Conservation (phyloP, 2,329 filamentous ascomycete species). For the Mycocentrospora acerina region DNA sequence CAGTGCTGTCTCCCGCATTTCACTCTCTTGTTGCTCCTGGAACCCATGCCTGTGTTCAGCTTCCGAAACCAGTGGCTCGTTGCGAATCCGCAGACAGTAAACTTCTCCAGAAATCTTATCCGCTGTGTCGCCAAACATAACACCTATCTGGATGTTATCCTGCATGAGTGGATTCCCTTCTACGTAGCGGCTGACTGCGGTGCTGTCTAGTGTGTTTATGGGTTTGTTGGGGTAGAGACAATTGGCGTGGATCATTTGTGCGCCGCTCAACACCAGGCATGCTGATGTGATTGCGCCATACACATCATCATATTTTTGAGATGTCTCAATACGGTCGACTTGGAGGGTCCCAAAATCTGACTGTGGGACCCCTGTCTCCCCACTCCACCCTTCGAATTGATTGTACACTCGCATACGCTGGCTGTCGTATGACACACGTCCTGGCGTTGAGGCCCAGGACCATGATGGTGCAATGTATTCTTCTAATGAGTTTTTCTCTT, state of each 20-base stretch:
- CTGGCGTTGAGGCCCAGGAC: constrained; percentile 5
- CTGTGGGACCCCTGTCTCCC: not conserved
- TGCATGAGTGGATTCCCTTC: not conserved
- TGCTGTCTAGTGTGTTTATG: too few species aligned
- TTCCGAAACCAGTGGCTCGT: not conserved
- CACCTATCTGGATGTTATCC: not conserved
- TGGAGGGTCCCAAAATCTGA: not conserved
- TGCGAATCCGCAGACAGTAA: not conserved
- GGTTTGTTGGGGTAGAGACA: too few species aligned
- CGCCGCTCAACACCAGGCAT: not conserved
- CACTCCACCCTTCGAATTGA: not conserved
- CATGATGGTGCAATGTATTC: constrained; percentile 1
- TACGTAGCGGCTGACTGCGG: too few species aligned
- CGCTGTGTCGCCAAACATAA: constrained; percentile 1
- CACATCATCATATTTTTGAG: not conserved
- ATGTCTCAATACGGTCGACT: not conserved
- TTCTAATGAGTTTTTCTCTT: not conserved
- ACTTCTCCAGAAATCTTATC: not conserved
- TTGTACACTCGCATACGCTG: not conserved
- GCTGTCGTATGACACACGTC: constrained; percentile 1
- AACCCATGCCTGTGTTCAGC: too few species aligned
- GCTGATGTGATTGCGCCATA: not conserved
- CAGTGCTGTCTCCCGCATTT: not conserved
- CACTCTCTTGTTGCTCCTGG: not conserved
- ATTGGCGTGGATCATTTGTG: too few species aligned